A percentile compares a stretch with the other conserved stretches of the same genome.
These are phyloP conservation scores for Hippophae rhamnoides DNA, from an alignment of 306 rosid species.

Conservation along the genomic window DNA sequence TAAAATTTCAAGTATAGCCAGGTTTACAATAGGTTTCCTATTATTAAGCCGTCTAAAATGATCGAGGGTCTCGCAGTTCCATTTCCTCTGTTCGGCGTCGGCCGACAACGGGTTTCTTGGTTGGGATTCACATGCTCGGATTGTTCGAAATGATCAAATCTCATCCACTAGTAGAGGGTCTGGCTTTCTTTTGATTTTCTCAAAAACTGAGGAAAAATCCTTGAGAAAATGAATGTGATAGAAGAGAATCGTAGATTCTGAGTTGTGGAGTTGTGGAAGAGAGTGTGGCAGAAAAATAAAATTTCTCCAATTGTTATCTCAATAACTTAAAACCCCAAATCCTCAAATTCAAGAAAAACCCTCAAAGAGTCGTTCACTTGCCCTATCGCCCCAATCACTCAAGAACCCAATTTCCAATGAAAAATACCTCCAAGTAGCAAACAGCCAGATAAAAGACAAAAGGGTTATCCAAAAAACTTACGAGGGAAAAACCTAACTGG, in stretches of 20 bases:
- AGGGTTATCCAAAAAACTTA: constrained; percentile 15
- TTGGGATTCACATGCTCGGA: too few species aligned
- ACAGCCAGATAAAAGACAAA: constrained; percentile 8
- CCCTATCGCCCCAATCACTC: constrained; percentile 10
- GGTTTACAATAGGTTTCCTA: too few species aligned
- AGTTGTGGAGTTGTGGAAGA: constrained; percentile 40
- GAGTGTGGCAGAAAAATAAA: constrained; percentile 17
- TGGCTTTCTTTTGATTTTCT: constrained; percentile 6
- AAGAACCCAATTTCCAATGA: constrained; percentile 10
- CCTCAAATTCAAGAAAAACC: constrained; percentile 1
- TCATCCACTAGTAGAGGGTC: neutral
- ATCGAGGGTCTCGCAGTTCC: too few species aligned
- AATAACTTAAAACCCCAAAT: constrained; percentile 13
- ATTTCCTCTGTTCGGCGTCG: too few species aligned
- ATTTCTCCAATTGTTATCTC: neutral
- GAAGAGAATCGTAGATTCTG: constrained; percentile 13
- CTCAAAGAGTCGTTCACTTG: neutral
- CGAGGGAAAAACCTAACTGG: constrained; percentile 11
- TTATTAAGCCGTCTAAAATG: too few species aligned
- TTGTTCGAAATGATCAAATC: too few species aligned
- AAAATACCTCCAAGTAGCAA: constrained; percentile 12
- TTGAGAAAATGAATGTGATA: constrained; percentile 12
- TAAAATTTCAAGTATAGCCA: too few species aligned
- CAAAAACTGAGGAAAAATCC: constrained; percentile 21
- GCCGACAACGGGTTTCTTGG: too few species aligned